Conservation (phyloP, 352 stramenopile genomes). For the Globisporangium barbulae region DNA sequence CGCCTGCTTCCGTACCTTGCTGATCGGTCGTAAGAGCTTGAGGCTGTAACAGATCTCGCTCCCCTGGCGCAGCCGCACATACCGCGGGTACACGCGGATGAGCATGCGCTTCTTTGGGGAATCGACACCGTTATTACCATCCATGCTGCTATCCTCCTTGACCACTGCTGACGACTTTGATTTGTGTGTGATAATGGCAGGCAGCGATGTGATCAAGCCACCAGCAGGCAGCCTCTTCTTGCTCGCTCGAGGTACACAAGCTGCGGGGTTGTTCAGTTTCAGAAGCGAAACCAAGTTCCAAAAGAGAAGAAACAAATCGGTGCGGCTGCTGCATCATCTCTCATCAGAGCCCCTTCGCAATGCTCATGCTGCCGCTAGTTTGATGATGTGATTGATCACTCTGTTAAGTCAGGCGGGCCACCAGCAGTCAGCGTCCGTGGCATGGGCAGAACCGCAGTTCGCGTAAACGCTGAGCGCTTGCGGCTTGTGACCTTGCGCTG, state of each 20-base stretch:
- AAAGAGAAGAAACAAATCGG: background rate
- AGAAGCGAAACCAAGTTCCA: background rate
- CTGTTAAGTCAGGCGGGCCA: constrained; percentile 1
- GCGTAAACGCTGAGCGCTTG: background rate
- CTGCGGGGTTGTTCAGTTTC: background rate
- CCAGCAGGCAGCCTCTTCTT: too few relatives aligned
- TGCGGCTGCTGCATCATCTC: background rate
- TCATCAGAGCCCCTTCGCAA: background rate
- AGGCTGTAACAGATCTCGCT: constrained; percentile 63
- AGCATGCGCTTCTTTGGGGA: constrained; percentile 35
- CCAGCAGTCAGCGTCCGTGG: background rate
- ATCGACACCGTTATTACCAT: constrained; percentile 14
- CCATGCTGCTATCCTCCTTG: background rate
- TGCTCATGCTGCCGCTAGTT: background rate
- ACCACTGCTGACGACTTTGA: background rate
- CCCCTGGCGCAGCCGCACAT: constrained; percentile 58
- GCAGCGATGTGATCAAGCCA: background rate
- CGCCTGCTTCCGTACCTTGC: constrained; percentile 28
- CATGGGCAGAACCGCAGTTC: background rate
- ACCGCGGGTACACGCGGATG: constrained; percentile 52
- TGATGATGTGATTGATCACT: background rate
- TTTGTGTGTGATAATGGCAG: background rate
- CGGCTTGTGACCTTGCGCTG: background rate
- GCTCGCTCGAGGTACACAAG: background rate
- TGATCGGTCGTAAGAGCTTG: constrained; percentile 45